phyloP scores from a whole-genome alignment of 2,329 filamentous ascomycete species.

The Alternaria brassicae region DNA sequence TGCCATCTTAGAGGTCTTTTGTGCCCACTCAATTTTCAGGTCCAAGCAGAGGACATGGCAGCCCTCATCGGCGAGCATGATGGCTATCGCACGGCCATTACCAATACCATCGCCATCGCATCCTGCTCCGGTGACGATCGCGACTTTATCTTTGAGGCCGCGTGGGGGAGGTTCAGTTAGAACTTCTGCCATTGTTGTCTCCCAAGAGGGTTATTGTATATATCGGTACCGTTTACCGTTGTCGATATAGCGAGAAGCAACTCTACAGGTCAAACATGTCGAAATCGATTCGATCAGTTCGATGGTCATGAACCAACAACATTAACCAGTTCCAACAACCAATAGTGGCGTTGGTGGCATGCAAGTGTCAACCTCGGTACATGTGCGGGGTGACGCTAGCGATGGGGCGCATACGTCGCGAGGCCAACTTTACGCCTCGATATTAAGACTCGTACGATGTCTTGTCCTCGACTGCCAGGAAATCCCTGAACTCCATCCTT shows the following conservation, averaged over 20 bases:
- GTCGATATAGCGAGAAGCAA: background rate
- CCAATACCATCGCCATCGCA: slow-evolving; percentile 65
- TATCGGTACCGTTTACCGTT: background rate
- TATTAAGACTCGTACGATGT: background rate
- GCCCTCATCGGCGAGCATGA: slow-evolving; percentile 66
- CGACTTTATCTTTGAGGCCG: slow-evolving; percentile 54
- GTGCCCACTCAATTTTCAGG: slow-evolving; percentile 57
- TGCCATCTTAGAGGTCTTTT: slow-evolving; percentile 63
- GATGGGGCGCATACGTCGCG: slow-evolving; percentile 9
- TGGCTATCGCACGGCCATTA: slow-evolving; percentile 65
- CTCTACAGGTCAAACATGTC: background rate
- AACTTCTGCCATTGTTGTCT: slow-evolving; percentile 25
- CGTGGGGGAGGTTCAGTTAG: slow-evolving; percentile 44
- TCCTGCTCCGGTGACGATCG: slow-evolving; percentile 68
- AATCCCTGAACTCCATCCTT: background rate
- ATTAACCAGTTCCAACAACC: background rate
- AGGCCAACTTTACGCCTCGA: background rate
- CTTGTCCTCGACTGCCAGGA: background rate
- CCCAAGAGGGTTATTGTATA: background rate
- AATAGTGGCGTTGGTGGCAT: background rate
- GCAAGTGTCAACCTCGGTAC: slow-evolving; percentile 5
- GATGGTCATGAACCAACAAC: background rate
- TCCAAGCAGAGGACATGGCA: slow-evolving; percentile 67
- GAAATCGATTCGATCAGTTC: background rate
- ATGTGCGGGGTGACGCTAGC: slow-evolving; percentile 18